Conservation (phyloP, 352 stramenopile species). For the Pythium chondricola region DNA sequence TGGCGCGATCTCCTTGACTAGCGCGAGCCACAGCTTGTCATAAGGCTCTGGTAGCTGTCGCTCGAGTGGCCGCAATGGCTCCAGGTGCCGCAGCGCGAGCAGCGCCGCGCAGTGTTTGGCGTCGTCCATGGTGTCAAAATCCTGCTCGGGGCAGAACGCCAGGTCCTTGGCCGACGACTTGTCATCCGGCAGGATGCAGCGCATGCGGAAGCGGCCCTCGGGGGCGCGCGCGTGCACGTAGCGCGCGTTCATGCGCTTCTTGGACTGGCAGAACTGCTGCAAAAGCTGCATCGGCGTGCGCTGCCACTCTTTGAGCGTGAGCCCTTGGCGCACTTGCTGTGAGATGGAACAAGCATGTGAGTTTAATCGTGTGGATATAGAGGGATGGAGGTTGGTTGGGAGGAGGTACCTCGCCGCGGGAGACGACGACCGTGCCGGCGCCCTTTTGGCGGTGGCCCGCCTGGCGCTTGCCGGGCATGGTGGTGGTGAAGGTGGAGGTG, state of each 20-base stretch:
- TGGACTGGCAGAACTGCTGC: constrained; percentile 89
- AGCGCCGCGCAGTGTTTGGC: constrained; percentile 92
- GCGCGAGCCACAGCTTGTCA: constrained; percentile 86
- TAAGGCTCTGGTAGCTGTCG: constrained; percentile 96
- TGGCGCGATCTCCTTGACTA: constrained; percentile 17
- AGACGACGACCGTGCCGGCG: constrained; percentile 84
- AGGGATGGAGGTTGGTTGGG: too few species aligned
- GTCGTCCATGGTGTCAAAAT: constrained; percentile 75
- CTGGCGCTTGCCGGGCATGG: constrained; percentile 14
- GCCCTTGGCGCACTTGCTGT: constrained; percentile 64
- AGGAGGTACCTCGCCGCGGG: constrained; percentile 51
- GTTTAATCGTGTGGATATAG: too few species aligned
- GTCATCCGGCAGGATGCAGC: constrained; percentile 88
- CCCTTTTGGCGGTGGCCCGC: constrained; percentile 82
- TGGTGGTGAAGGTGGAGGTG: too few species aligned
- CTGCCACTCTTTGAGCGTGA: constrained; percentile 92
- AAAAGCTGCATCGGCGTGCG: constrained; percentile 92
- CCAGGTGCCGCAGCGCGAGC: constrained; percentile 92
- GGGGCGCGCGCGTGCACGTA: constrained; percentile 49
- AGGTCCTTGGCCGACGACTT: constrained; percentile 94
- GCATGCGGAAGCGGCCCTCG: constrained; percentile 35
- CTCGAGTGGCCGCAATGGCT: constrained; percentile 90
- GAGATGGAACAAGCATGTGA: neutral
- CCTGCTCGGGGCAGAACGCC: constrained; percentile 85
- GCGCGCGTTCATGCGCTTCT: constrained; percentile 82